Evolutionary conservation across 805 yeast species (phyloP).

Genomic region (Pichia rugopelliculosa): DNA sequence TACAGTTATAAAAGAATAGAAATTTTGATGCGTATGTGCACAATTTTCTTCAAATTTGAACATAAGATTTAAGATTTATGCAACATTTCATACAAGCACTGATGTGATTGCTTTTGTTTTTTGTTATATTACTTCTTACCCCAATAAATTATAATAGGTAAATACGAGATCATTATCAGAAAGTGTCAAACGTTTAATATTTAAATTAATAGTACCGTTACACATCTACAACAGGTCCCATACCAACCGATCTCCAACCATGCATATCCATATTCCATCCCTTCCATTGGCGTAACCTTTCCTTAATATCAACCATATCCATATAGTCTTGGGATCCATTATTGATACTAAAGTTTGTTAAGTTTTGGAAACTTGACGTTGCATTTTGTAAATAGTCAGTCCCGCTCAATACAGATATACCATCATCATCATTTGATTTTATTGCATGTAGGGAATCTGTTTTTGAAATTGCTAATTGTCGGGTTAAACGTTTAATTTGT

Average conservation of each 20-base stretch:
- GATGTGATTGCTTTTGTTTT: too few relatives aligned
- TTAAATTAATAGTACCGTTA: neutral
- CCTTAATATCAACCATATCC: slow-evolving; percentile 49
- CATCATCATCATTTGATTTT: slow-evolving; percentile 17
- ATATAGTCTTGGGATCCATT: slow-evolving; percentile 27
- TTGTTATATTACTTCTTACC: too few relatives aligned
- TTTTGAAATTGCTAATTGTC: slow-evolving; percentile 28
- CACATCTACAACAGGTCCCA: slow-evolving; percentile 50
- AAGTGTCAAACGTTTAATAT: too few relatives aligned
- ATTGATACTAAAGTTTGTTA: slow-evolving; percentile 20
- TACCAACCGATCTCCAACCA: slow-evolving; percentile 64
- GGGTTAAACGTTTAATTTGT: slow-evolving; percentile 16
- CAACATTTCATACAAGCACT: too few relatives aligned
- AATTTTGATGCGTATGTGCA: too few relatives aligned
- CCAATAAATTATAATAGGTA: too few relatives aligned
- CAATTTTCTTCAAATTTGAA: too few relatives aligned
- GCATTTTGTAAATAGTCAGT: slow-evolving; percentile 12
- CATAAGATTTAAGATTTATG: too few relatives aligned
- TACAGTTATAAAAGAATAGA: too few relatives aligned
- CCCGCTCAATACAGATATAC: slow-evolving; percentile 15
- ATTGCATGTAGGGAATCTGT: slow-evolving; percentile 21
- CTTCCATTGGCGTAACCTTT: slow-evolving; percentile 63
- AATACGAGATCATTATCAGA: too few relatives aligned
- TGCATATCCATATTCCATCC: slow-evolving; percentile 87
- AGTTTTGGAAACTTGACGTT: slow-evolving; percentile 18